Evolutionary conservation across 257 asterid species (phyloP), one percentile per base, ranked within the genome.

Genomic region (Solanum piurae): DNA sequence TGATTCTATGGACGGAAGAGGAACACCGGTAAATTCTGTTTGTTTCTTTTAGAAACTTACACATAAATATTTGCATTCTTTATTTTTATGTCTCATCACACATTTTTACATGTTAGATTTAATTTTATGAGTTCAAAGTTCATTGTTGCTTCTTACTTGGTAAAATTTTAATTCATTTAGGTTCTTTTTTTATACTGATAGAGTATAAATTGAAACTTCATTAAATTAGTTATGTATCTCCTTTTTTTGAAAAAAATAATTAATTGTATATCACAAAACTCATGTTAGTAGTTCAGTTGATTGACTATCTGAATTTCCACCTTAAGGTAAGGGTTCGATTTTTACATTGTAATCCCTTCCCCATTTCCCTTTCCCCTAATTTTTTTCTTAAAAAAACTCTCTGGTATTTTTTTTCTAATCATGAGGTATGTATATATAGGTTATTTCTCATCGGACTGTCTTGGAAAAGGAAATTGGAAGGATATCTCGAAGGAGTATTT

Each of bases 401-500:
- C 9, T 4, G 21, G 23, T 52, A 52, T 52, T 52, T 52, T 52
- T 46, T 1, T 44, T 49, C n/a, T 68, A 27, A 27, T 68, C 12
- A 12, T 37, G 13, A 44, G 49, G 37, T 7, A 68, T 68, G 7
- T 66, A 25, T 62, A 9, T 69, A 13, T 83, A 94, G 93, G 86
- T 9, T 88, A 86, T 94, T 94, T 36, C 87, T 94, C 8, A 89
- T 90, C 86, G 96, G 94, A 60, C 83, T 94, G 21, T 27, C 92
- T 75, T 14, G 94, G 94, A 3, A 94, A 89, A 86, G 96, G 95
- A 0, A 92, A 94, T 55, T 93, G 94, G 94, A 86, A 91, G 14
- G 89, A 92, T 90, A 94, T 93, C 64, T 92, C 95, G 1, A 88
- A 92, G 87, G 80, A 88, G 88, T 91, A 86, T 34, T 94, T 92